Base-by-base conservation (phyloP, 129 eudicot genomes). In the Sambucus nigra region DNA sequence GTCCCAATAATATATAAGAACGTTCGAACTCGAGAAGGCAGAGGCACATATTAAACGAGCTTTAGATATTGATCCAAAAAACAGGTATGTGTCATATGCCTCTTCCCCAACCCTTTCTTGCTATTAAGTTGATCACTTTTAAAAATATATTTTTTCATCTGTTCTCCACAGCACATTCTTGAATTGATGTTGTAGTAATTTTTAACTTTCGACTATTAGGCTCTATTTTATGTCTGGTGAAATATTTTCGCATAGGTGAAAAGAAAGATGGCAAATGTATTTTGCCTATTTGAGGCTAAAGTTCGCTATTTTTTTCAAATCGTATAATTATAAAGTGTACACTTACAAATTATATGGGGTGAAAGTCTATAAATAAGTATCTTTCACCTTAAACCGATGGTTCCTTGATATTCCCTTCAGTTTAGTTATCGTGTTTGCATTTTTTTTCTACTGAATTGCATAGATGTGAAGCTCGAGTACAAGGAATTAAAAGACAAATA, bases 1-100 rank as follows among this genome's bases (percentile, higher is more conserved):
- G 47, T 65, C 91, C 7, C 76, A 86, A 61, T 91, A 91, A 0
- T 81, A 78, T 31, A 42, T 81, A 25, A 64, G 64, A 26, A 78
- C 51, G 15, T 78, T 72, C 0, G 87, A 86, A 54, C 47, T 78
- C 23, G 95, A 86, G 52, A 73, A 72, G 57, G 95, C 91, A 0
- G 83, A 78, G 55, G 65, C 56, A 25, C 91, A 86, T 64, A 60
- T 78, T 6, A 81, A 70, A 40, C 61, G 65, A 59, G 92, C 95
- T 51, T 70, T 81, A 0, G 65, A 61, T 18, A 69, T 86, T 41
- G 87, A 86, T 72, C 95, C 92, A 41, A 55, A 67, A 39, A 81
- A 81, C 59, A 86, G 76, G 95, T 86, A 66, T 51, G 22, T 54
- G 20, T 57, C 47, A 15, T 42, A 13, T 41, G 17, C 26, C 26